Evolutionary conservation across 2,329 filamentous ascomycete genomes (phyloP).

Genomic region (Phialophora chinensis): DNA sequence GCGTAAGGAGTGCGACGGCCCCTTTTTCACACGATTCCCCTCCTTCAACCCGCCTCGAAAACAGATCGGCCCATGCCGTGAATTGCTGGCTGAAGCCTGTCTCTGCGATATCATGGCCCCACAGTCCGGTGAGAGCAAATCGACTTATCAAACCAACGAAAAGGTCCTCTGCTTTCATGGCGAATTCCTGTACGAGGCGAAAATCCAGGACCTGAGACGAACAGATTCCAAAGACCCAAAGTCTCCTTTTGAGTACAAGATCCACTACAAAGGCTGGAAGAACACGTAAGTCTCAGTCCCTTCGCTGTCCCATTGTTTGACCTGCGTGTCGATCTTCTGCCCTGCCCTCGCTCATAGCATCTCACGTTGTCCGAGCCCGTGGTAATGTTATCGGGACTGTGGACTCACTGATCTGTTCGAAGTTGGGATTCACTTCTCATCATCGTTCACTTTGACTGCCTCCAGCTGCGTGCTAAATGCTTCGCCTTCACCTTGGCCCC

Average conservation of each 20-base stretch:
- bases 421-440: background rate
- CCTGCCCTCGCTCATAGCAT: background rate
- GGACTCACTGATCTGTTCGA: background rate
- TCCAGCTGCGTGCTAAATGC: background rate
- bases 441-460: background rate
- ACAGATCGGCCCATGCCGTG: slow-evolving; percentile 1
- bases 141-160: slow-evolving; percentile 76
- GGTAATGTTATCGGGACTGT: background rate
- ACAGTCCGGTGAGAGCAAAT: slow-evolving; percentile 50
- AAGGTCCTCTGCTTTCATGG: slow-evolving; percentile 96
- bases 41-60: background rate
- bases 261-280: slow-evolving; percentile 99
- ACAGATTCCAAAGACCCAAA: slow-evolving; percentile 69
- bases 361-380: background rate
- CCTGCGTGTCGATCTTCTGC: background rate
- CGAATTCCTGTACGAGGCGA: slow-evolving; percentile 96
- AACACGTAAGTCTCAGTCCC: slow-evolving; percentile 70
- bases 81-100: slow-evolving; percentile 44
- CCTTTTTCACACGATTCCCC: background rate
- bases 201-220: slow-evolving; percentile 79
- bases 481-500: background rate
- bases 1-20: background rate
- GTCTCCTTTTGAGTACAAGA: slow-evolving; percentile 81
- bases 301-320: slow-evolving; percentile 4
- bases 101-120: slow-evolving; percentile 61